A percentile compares a stretch with the other conserved stretches of the same genome.
These are phyloP conservation scores for Mucor velutinosus DNA, from an alignment of 371 early-diverging fungal genomes.

Conservation along the genomic window DNA sequence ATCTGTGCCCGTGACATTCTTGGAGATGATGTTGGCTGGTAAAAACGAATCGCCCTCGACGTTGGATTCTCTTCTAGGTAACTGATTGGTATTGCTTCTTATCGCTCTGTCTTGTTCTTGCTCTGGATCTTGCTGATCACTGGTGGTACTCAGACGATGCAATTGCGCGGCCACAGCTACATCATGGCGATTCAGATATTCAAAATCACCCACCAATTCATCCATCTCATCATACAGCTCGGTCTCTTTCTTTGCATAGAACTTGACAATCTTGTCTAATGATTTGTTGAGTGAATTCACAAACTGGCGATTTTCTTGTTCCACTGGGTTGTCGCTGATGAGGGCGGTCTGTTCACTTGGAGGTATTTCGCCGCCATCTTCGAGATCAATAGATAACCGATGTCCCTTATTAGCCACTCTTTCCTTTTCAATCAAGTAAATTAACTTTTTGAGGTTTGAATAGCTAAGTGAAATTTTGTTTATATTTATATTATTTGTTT, in stretches of 20 bases:
- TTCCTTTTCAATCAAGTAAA: slow-evolving; percentile 89
- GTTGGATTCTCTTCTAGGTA: slow-evolving; percentile 42
- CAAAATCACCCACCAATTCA: slow-evolving; percentile 46
- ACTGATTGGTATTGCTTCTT: slow-evolving; percentile 27
- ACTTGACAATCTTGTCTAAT: slow-evolving; percentile 75
- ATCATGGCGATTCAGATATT: slow-evolving; percentile 14
- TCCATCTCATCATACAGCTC: slow-evolving; percentile 73
- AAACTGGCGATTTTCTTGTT: slow-evolving; percentile 61
- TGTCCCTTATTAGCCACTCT: slow-evolving; percentile 50
- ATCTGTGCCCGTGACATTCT: slow-evolving; percentile 36
- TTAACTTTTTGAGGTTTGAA: slow-evolving; percentile 86
- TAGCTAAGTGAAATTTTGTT: slow-evolving; percentile 55
- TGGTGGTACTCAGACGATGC: slow-evolving; percentile 6
- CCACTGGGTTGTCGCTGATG: slow-evolving; percentile 33
- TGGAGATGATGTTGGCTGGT: slow-evolving; percentile 47
- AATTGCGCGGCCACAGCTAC: not conserved
- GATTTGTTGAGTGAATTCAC: slow-evolving; percentile 77
- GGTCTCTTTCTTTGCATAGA: slow-evolving; percentile 83
- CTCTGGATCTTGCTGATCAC: not conserved
- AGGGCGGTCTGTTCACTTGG: slow-evolving; percentile 50
- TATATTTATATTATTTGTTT: slow-evolving; percentile 1
- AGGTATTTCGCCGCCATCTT: slow-evolving; percentile 15
- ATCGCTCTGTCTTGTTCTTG: not conserved
- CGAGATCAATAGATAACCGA: slow-evolving; percentile 28
- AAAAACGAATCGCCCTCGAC: slow-evolving; percentile 44